A percentile compares a stretch with the other conserved stretches of the same genome.
Conservation (phyloP, 257 asterid species). For the Solanum virginianum region DNA sequence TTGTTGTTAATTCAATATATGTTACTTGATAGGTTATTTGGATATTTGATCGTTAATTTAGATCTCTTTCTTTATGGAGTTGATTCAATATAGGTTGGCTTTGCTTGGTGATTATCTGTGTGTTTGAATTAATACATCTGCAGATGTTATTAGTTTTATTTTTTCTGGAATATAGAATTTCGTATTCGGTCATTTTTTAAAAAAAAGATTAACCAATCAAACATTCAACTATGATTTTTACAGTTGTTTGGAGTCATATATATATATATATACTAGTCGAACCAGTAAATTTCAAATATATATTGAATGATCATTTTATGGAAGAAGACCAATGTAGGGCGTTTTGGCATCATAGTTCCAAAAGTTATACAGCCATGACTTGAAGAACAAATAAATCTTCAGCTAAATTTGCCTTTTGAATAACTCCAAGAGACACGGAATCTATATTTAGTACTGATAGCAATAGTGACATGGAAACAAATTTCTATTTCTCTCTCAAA, state of each 20-base stretch:
- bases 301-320: not conserved
- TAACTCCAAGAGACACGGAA: not conserved
- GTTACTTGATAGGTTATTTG: no score
- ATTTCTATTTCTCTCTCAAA: not conserved
- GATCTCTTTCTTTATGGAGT: not conserved
- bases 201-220: not conserved
- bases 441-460: not conserved
- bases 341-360: not conserved
- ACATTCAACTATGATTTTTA: not conserved
- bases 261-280: not conserved
- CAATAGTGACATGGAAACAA: not conserved
- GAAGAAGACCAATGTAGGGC: slow-evolving; percentile 45
- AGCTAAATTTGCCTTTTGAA: not conserved
- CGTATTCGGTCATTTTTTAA: not conserved
- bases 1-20: not conserved
- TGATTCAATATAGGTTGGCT: not conserved
- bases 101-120: not conserved
- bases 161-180: not conserved
- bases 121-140: not conserved
- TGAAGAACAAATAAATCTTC: not conserved
- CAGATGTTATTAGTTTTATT: not conserved
- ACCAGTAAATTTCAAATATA: not conserved
- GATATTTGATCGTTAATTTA: not conserved
- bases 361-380: not conserved
- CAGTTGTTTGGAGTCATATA: not conserved